Evolutionary conservation across 306 rosid species (phyloP).

Genomic region (Comarum palustre): DNA sequence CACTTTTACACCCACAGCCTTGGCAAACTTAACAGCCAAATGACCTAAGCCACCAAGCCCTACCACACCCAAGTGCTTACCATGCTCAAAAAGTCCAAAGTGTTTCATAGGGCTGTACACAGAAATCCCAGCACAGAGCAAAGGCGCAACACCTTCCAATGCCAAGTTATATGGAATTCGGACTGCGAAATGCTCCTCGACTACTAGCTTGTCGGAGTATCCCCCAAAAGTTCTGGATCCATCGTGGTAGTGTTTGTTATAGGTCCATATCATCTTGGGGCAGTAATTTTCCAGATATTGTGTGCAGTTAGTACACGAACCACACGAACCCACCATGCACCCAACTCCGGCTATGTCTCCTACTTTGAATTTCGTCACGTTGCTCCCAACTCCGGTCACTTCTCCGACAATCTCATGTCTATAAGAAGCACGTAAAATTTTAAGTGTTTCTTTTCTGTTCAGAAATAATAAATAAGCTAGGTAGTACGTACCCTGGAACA

Average conservation of each 20-base stretch:
- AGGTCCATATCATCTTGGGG: slow-evolving; percentile 7
- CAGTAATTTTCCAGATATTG: slow-evolving; percentile 8
- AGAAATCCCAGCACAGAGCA: slow-evolving; percentile 12
- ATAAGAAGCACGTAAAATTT: too few species aligned
- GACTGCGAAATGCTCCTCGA: slow-evolving; percentile 3
- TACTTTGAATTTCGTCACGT: slow-evolving; percentile 10
- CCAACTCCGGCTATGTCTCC: slow-evolving; percentile 23
- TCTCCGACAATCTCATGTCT: slow-evolving; percentile 23
- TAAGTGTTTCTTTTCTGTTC: too few species aligned
- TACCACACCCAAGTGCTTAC: slow-evolving; percentile 6
- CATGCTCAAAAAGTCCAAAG: background rate
- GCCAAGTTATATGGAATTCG: slow-evolving; percentile 7
- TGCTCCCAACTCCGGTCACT: slow-evolving; percentile 18
- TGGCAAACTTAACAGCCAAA: slow-evolving; percentile 16
- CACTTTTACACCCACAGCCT: slow-evolving; percentile 10
- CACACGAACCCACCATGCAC: slow-evolving; percentile 14
- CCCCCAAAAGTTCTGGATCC: background rate
- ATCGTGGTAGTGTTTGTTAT: background rate
- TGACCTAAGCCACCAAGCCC: slow-evolving; percentile 12
- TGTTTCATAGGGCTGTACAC: slow-evolving; percentile 20
- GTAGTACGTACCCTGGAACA: slow-evolving; percentile 20
- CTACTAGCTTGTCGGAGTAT: slow-evolving; percentile 5
- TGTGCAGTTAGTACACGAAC: slow-evolving; percentile 3
- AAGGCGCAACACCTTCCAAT: slow-evolving; percentile 9
- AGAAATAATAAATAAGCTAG: too few species aligned